Percentiles rank a stretch among this genome's conserved stretches.
Conservation (phyloP, 1,284 basidiomycete genomes). For the Tylopilus orsonianus region DNA sequence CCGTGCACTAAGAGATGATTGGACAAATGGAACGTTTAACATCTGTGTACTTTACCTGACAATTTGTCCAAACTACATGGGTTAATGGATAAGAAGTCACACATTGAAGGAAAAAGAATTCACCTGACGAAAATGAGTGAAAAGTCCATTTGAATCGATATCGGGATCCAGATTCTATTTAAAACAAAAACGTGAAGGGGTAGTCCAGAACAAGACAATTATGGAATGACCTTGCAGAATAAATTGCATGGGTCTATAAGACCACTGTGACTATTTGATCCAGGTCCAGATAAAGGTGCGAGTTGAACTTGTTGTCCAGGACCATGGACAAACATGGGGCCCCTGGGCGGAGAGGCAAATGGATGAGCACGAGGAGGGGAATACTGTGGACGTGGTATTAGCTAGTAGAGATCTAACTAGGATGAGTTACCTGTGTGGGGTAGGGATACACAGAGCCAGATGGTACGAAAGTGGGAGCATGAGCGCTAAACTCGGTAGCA, state of each 20-base stretch:
- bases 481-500: slow-evolving; percentile 65
- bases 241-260: slow-evolving; percentile 90
- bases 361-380: slow-evolving; percentile 56
- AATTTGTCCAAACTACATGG: slow-evolving; percentile 73
- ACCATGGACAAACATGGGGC: slow-evolving; percentile 69
- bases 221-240: slow-evolving; percentile 73
- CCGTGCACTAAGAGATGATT: slow-evolving; percentile 61
- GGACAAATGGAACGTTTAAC: neutral
- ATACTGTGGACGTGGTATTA: slow-evolving; percentile 42
- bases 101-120: slow-evolving; percentile 24
- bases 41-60: slow-evolving; percentile 59
- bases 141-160: slow-evolving; percentile 81
- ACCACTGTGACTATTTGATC: slow-evolving; percentile 77
- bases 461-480: slow-evolving; percentile 74
- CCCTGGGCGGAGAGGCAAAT: slow-evolving; percentile 36
- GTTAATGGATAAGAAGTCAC: slow-evolving; percentile 15
- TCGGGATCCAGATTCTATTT: slow-evolving; percentile 79
- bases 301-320: slow-evolving; percentile 88
- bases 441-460: slow-evolving; percentile 57
- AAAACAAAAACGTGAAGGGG: slow-evolving; percentile 11
- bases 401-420: slow-evolving; percentile 1
- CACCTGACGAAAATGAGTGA: slow-evolving; percentile 78
- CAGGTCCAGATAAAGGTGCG: slow-evolving; percentile 70
- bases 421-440: slow-evolving; percentile 45
- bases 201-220: slow-evolving; percentile 1